Percentiles rank a stretch among this genome's conserved stretches.
Conservation (phyloP, 2,329 filamentous ascomycete genomes). For the Thyridium curvatum region DNA sequence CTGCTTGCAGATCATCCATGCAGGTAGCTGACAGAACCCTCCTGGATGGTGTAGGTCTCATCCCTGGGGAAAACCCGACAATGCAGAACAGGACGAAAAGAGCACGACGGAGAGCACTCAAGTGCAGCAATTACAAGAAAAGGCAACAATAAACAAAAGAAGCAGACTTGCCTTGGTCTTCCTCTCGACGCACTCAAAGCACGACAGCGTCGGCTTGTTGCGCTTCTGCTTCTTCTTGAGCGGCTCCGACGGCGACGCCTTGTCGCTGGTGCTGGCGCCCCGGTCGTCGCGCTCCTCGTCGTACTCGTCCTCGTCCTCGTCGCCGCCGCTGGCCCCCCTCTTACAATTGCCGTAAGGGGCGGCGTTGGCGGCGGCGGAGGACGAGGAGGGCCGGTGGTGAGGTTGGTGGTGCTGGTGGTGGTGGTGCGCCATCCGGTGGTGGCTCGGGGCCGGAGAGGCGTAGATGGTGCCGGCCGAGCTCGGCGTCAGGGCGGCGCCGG, state of each 20-base stretch:
- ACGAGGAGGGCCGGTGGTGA: background rate
- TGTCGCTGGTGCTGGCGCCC: slow-evolving; percentile 7
- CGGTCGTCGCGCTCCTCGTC: slow-evolving; percentile 5
- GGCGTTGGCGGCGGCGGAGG: background rate
- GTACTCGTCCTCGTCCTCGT: slow-evolving; percentile 4
- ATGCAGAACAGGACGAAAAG: background rate
- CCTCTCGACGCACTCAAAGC: slow-evolving; percentile 72
- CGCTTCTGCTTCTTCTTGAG: slow-evolving; percentile 70
- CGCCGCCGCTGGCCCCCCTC: slow-evolving; percentile 1
- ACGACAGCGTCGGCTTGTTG: slow-evolving; percentile 77
- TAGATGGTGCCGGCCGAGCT: slow-evolving; percentile 4
- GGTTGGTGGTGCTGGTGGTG: background rate
- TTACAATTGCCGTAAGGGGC: background rate
- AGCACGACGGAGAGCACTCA: slow-evolving; percentile 2
- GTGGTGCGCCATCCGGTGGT: background rate
- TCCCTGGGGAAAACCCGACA: too few relatives aligned
- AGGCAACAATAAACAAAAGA: slow-evolving; percentile 5
- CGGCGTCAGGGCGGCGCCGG: slow-evolving; percentile 1
- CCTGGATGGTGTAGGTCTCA: too few relatives aligned
- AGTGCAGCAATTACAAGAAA: background rate
- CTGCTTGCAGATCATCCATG: too few relatives aligned
- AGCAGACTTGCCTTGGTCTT: slow-evolving; percentile 64
- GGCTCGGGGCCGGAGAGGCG: slow-evolving; percentile 2
- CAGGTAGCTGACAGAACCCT: too few relatives aligned
- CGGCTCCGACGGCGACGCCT: slow-evolving; percentile 22